Base-by-base conservation (phyloP, 768 basidiomycete genomes). In the Mycena vitilis region DNA sequence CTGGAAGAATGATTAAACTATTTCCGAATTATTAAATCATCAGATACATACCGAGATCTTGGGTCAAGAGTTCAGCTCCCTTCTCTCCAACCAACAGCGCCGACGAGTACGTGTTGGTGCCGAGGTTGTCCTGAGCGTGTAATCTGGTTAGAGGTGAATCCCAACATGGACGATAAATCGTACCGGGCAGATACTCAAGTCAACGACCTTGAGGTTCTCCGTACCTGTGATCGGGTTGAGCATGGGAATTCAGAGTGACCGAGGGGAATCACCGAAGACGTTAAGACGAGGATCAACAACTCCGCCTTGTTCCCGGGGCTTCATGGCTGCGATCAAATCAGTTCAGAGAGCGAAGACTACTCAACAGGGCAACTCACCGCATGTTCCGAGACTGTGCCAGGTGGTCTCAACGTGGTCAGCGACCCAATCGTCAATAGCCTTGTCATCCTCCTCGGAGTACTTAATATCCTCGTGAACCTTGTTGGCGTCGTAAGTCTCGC, bases 401-500 rank as follows among this genome's bases (percentile, higher is more conserved):
- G 90, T 91, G 12, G 91, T 91, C 82, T 91, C 91, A 73, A 92
- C 90, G 76, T 91, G 89, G 76, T 90, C 87, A 71, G 84, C 77
- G 63, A 85, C 70, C 82, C 82, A 85, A 66, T 83, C 85, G 73
- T 91, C 91, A 73, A 91, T 92, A 47, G 89, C 90, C 75, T 87
- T 77, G 79, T 91, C 90, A 77, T 91, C 91, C 57, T 91, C 90
- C 71, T 83, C 80, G 53, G 83, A 84, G 79, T 91, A 92, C 75
- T 86, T 83, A 80, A 91, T 86, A 65, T 91, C 86, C 66, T 90
- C 84, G 72, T 89, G 87, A 13, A 90, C 83, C 77, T 89, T 89
- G 71, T 72, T 74, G 1, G 87, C 80, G 67, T 90, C 79, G 80
- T 83, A 89, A 18, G 75, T 72, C 65, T 89, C 86, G 10, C 84